Conservation (phyloP, 1,284 basidiomycete species). For the Cronartium quercuum region DNA sequence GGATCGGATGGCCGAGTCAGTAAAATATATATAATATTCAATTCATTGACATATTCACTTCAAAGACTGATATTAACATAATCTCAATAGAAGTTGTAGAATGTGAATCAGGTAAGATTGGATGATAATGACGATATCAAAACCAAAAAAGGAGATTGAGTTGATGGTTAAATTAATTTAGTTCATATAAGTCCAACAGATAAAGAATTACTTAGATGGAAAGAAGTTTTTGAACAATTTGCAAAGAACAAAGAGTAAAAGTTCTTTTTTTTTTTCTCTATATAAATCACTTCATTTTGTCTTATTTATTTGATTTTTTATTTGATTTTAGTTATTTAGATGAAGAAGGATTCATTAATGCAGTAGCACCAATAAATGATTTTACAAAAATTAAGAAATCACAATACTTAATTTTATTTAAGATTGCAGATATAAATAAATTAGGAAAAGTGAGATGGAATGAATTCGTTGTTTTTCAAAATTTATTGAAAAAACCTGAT, state of each 20-base stretch:
- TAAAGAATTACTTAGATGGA: slow-evolving; percentile 20
- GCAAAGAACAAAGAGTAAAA: slow-evolving; percentile 1
- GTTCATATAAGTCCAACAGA: not conserved
- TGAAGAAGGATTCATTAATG: slow-evolving; percentile 36
- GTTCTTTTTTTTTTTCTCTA: not conserved
- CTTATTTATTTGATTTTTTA: not conserved
- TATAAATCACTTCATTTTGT: not conserved
- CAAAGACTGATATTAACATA: too few species aligned
- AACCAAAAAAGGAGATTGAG: too few species aligned
- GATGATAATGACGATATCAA: too few species aligned
- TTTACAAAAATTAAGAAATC: slow-evolving; percentile 38
- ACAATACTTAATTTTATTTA: slow-evolving; percentile 58
- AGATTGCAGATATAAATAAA: slow-evolving; percentile 73
- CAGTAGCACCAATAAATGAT: slow-evolving; percentile 21
- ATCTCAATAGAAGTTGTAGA: too few species aligned
- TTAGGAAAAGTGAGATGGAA: slow-evolving; percentile 81
- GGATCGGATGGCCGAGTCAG: too few species aligned
- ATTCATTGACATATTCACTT: too few species aligned
- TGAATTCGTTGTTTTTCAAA: slow-evolving; percentile 89
- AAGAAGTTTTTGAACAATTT: slow-evolving; percentile 23
- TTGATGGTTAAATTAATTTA: too few species aligned
- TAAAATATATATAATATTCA: too few species aligned
- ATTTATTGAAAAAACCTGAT: slow-evolving; percentile 72
- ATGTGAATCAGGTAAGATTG: too few species aligned
- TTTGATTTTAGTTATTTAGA: slow-evolving; percentile 13